Conservation (phyloP, 176 grass and related monocot genomes). For the Thalia dealbata region DNA sequence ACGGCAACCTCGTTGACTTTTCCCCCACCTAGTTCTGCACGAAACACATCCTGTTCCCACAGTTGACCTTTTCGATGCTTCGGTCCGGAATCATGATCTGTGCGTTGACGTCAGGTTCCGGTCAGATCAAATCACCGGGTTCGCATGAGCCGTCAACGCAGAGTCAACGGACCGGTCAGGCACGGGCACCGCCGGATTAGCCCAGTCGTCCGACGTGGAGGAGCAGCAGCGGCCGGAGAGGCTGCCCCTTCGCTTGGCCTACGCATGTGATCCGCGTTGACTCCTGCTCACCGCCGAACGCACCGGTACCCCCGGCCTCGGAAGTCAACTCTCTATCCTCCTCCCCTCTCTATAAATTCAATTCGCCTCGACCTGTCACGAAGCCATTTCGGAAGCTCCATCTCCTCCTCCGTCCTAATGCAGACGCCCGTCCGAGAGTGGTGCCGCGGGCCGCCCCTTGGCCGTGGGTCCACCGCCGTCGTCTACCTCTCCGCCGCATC, state of each 20-base stretch:
- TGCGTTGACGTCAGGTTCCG: not conserved
- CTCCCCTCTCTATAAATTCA: not conserved
- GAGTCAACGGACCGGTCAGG: not conserved
- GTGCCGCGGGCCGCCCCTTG: slow-evolving; percentile 7
- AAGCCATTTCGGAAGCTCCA: not conserved
- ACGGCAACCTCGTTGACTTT: not conserved
- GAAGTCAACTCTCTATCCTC: slow-evolving; percentile 1
- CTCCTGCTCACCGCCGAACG: not conserved
- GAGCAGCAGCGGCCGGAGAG: not conserved
- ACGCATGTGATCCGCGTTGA: not conserved
- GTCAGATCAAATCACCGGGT: not conserved
- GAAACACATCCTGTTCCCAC: not conserved
- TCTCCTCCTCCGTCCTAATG: not conserved
- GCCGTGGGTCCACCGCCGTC: slow-evolving; percentile 12
- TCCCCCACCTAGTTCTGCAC: not conserved
- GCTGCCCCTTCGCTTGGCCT: not conserved
- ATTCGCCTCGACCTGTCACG: not conserved
- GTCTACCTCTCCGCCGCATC: slow-evolving; percentile 4
- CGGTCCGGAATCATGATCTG: no score
- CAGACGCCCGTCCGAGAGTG: not conserved
- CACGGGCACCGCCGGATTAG: accelerated
- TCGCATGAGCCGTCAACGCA: not conserved
- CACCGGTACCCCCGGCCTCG: not conserved
- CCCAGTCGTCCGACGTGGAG: not conserved
- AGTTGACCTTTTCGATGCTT: no score